A percentile compares a stretch with the other conserved stretches of the same genome.
These are phyloP conservation scores for Trichoderma sp. DNA, from an alignment of 2,329 filamentous ascomycete genomes.

Conservation along the genomic window DNA sequence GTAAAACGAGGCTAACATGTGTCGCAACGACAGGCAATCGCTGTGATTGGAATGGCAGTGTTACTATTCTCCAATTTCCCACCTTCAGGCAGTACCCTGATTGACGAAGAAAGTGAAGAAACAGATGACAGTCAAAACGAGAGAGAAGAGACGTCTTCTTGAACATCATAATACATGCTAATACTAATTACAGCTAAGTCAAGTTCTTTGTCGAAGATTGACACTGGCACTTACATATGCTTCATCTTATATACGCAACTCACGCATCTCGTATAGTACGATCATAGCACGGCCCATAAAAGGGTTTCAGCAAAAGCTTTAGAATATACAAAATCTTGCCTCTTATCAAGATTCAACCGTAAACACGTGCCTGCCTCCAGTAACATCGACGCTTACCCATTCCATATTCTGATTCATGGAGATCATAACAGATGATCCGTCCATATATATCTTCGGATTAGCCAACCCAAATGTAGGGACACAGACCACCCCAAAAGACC, in stretches of 20 bases:
- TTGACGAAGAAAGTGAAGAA: slow-evolving; percentile 28
- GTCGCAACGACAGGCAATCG: slow-evolving; percentile 42
- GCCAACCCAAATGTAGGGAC: not conserved
- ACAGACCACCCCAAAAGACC: not conserved
- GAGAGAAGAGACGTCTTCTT: not conserved
- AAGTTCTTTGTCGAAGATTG: not conserved
- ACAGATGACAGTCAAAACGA: not conserved
- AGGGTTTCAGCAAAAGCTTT: not conserved
- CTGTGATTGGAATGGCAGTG: slow-evolving; percentile 44
- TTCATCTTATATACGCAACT: not conserved
- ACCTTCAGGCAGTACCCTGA: slow-evolving; percentile 34
- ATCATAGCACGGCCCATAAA: not conserved
- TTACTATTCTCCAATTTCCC: slow-evolving; percentile 44
- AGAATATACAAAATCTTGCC: not conserved
- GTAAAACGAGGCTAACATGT: not conserved
- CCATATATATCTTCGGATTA: not conserved
- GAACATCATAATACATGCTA: not conserved
- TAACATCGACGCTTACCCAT: not conserved
- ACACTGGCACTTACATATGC: not conserved
- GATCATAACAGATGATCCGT: not conserved
- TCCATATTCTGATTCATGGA: not conserved
- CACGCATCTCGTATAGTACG: not conserved
- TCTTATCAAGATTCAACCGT: not conserved
- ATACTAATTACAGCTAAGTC: not conserved
- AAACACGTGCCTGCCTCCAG: slow-evolving; percentile 3